Conservation (phyloP, 768 basidiomycete species). For the Multifurca ochricompacta region DNA sequence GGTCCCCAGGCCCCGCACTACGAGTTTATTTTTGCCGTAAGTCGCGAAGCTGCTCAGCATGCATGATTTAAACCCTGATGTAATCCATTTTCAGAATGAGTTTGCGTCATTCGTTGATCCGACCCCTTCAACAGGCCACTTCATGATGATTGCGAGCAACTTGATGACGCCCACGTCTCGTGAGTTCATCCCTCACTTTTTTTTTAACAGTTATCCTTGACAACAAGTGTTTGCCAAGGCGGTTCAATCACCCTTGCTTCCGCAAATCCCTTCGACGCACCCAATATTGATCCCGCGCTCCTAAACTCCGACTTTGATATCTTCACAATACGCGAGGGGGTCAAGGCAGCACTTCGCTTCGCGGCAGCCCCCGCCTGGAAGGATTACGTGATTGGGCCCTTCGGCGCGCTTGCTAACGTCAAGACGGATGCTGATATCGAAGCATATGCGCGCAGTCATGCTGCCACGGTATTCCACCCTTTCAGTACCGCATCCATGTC, state of each 20-base stretch:
- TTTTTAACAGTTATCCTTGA: conserved; percentile 32
- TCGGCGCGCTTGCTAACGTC: conserved; percentile 5
- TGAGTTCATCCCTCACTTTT: not conserved
- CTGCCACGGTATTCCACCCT: conserved; percentile 10
- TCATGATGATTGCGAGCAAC: not conserved
- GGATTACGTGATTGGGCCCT: conserved; percentile 4
- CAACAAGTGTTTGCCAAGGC: conserved; percentile 18
- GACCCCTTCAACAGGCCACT: not conserved
- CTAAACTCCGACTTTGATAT: not conserved
- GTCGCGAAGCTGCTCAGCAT: not conserved
- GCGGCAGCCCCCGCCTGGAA: conserved; percentile 15
- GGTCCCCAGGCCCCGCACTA: conserved; percentile 23
- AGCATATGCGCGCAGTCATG: conserved; percentile 11
- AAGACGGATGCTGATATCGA: conserved; percentile 17
- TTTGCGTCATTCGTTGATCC: not conserved
- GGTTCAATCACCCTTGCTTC: conserved; percentile 23
- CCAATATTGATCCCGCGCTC: conserved; percentile 22
- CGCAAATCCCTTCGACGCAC: conserved; percentile 22
- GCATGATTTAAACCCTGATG: conserved; percentile 36
- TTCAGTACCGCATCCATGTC: conserved; percentile 21
- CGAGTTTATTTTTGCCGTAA: conserved; percentile 17
- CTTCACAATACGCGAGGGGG: not conserved
- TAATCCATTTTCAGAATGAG: not conserved
- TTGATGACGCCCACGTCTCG: conserved; percentile 7
- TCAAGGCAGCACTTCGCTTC: not conserved